Evolutionary conservation across 495 filamentous ascomycete species (phyloP).

Genomic region (Penicillium canariense): DNA sequence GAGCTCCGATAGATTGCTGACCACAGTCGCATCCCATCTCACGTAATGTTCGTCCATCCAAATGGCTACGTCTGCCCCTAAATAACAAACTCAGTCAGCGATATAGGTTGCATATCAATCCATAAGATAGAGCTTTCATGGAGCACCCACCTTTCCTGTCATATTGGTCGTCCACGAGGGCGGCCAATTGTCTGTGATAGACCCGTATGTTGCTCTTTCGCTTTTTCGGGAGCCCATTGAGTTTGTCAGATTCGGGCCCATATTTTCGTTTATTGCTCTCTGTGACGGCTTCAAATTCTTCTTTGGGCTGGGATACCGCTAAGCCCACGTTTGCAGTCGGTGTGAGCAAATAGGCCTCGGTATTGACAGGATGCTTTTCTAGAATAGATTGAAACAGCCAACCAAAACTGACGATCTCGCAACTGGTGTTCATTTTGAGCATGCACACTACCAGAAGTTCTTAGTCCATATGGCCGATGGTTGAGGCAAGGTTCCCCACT

Average conservation of each 20-base stretch:
- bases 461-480: not conserved
- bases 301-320: not conserved
- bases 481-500: not conserved
- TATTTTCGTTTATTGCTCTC: slow-evolving; percentile 3
- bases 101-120: not conserved
- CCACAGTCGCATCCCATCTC: not conserved
- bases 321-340: too few relatives aligned
- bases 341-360: not conserved
- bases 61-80: not conserved
- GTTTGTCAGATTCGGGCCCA: not conserved
- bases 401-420: slow-evolving; percentile 1
- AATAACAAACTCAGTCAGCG: not conserved
- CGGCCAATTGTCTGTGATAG: not conserved
- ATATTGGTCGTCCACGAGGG: slow-evolving; percentile 7
- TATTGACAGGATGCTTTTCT: not conserved
- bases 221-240: not conserved
- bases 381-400: slow-evolving; percentile 4
- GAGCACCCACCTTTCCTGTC: not conserved
- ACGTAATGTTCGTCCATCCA: not conserved
- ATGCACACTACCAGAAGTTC: not conserved
- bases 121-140: not conserved
- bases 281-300: too few relatives aligned
- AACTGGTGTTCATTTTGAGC: not conserved
- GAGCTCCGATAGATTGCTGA: not conserved
- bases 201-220: not conserved